A percentile compares a stretch with the other conserved stretches of the same genome.
These are phyloP conservation scores for Magnaporthiopsis incrustans DNA, from an alignment of 2,329 filamentous ascomycete genomes.

Conservation along the genomic window DNA sequence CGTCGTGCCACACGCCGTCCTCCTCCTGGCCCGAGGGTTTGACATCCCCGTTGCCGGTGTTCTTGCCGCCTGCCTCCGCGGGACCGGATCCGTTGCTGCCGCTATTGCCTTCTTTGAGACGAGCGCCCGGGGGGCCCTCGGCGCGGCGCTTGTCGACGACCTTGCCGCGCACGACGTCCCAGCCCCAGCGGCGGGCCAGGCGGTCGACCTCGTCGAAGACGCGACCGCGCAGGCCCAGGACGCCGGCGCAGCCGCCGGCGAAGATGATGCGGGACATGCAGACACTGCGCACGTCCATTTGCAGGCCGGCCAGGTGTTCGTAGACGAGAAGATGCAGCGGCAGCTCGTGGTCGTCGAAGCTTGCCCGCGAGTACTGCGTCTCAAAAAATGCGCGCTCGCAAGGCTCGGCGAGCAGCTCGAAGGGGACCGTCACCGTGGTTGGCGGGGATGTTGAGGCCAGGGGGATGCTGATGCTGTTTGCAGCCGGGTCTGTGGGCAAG, in stretches of 20 bases:
- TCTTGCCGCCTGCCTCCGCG: too few species aligned
- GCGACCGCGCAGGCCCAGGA: slow-evolving; percentile 71
- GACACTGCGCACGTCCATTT: slow-evolving; percentile 70
- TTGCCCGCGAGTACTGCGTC: slow-evolving; percentile 36
- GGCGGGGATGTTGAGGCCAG: slow-evolving; percentile 40
- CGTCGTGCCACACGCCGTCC: slow-evolving; percentile 28
- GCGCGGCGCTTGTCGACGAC: slow-evolving; percentile 47
- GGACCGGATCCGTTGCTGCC: slow-evolving; percentile 16
- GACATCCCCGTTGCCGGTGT: slow-evolving; percentile 14
- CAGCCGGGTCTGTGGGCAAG: background rate
- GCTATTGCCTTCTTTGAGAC: slow-evolving; percentile 9
- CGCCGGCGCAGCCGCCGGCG: slow-evolving; percentile 68
- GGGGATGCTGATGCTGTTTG: slow-evolving; percentile 23
- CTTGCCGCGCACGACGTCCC: slow-evolving; percentile 68
- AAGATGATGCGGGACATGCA: slow-evolving; percentile 90
- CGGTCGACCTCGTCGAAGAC: slow-evolving; percentile 66
- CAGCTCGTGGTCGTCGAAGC: slow-evolving; percentile 81
- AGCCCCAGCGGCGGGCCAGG: slow-evolving; percentile 62
- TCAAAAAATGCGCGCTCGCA: slow-evolving; percentile 71
- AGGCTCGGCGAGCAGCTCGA: slow-evolving; percentile 62
- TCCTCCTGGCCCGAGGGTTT: background rate
- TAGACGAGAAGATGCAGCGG: slow-evolving; percentile 73
- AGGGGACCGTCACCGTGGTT: slow-evolving; percentile 55
- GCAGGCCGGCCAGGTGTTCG: slow-evolving; percentile 63
- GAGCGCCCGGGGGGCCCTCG: slow-evolving; percentile 23